Evolutionary conservation across 1,284 basidiomycete genomes (phyloP).

Genomic region (Marasmius sp.): DNA sequence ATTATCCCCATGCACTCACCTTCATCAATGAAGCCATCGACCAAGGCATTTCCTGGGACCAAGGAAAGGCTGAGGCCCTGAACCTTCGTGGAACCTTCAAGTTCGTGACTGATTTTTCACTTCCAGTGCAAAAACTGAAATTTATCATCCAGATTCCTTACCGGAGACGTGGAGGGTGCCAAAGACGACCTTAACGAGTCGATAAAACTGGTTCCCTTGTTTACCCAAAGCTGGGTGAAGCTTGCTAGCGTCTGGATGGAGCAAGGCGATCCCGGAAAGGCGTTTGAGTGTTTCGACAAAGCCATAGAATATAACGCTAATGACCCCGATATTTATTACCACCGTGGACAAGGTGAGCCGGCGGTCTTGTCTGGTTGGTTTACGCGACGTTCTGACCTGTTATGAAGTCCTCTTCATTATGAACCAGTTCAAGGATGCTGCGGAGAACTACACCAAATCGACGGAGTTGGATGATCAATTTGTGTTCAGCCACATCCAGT

Average conservation of each 20-base stretch:
- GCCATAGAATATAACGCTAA: conserved; percentile 83
- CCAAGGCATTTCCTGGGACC: conserved; percentile 81
- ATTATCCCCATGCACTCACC: conserved; percentile 83
- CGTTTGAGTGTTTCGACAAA: conserved; percentile 90
- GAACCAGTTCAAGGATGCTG: conserved; percentile 66
- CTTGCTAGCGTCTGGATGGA: conserved; percentile 99
- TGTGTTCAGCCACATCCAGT: conserved; percentile 80
- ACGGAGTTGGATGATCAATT: conserved; percentile 14
- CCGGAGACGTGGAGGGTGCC: conserved; percentile 83
- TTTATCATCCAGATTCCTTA: conserved; percentile 68
- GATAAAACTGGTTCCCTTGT: conserved; percentile 70
- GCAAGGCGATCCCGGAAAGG: conserved; percentile 76
- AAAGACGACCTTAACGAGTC: conserved; percentile 84
- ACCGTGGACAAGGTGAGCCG: conserved; percentile 87
- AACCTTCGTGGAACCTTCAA: conserved; percentile 97
- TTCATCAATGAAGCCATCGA: conserved; percentile 86
- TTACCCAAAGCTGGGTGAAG: conserved; percentile 95
- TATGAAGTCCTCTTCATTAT: conserved; percentile 90
- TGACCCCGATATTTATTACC: conserved; percentile 98
- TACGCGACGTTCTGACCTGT: background rate
- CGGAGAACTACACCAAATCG: conserved; percentile 16
- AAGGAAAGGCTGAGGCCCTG: conserved; percentile 82
- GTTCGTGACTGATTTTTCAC: conserved; percentile 38
- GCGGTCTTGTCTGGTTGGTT: background rate
- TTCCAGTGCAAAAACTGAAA: background rate